Evolutionary conservation across 345 rosid species (phyloP), one percentile per base, ranked within the genome.

Genomic region (Kernera saxatilis): DNA sequence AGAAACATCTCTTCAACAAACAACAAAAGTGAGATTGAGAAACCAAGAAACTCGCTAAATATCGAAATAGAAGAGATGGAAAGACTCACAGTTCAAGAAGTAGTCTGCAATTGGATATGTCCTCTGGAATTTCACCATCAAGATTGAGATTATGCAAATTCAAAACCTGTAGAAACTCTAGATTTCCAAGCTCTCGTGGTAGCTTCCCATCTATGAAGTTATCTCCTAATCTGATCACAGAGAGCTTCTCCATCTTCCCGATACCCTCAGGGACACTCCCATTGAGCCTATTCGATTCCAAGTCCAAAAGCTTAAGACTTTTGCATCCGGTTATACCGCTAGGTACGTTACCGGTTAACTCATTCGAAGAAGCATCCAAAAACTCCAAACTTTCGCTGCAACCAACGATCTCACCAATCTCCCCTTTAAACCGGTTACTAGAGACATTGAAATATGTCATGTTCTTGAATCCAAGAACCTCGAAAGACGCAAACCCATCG

Each of bases 1-100:
- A 56, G 97, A 90, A 63, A 93, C 72, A 84, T 93, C 88, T 84
- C 97, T 93, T 90, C 85, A 82, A 59, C 67, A 26, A 72, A 43
- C 46, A 72, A 73, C 84, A 90, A 85, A 85, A 73, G 23, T 21
- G 12, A 71, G 69, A 76, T n/a, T 69, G 22, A 44, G n/a, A n/a
- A 53, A 41, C 12, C 3, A 8, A 29, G 3, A 36, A 30, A 10
- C 8, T 19, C 14, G 4, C 6, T 17, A 22, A 33, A 46, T 43
- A 55, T 21, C 6, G 11, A 2, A 17, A 22, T 56, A 61, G 18
- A 67, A 54, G 30, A 30, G 64, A 53, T 14, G 21, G 2, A 30
- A 30, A 53, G 51, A 93, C 97, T 90, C 84, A 93, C 98, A 93
- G 78, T 75, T 84, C 85, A 9, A 80, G 91, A 58, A 93, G 97